Conservation (phyloP, 768 basidiomycete species). For the Mycena amicta region DNA sequence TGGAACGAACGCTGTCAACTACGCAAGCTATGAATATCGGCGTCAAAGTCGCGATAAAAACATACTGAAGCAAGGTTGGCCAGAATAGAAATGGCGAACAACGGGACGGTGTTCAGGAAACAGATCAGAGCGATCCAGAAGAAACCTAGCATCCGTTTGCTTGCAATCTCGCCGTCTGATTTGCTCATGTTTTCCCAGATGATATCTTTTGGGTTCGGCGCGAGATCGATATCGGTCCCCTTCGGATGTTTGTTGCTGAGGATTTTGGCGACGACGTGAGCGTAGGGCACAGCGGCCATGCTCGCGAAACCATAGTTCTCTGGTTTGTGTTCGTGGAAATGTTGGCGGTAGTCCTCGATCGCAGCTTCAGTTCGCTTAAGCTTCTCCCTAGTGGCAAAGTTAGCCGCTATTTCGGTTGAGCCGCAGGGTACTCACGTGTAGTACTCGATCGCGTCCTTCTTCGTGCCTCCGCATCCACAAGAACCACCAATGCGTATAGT, state of each 20-base stretch:
- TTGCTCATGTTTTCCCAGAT: constrained; percentile 91
- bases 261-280: constrained; percentile 65
- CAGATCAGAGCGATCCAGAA: constrained; percentile 76
- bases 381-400: constrained; percentile 41
- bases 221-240: constrained; percentile 56
- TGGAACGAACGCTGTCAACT: constrained; percentile 68
- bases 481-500: constrained; percentile 77
- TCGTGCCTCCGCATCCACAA: constrained; percentile 81
- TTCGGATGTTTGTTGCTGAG: constrained; percentile 56
- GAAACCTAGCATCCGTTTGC: constrained; percentile 78
- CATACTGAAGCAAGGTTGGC: constrained; percentile 84
- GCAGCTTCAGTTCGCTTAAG: constrained; percentile 68
- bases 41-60: too few species aligned
- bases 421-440: constrained; percentile 65
- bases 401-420: background rate
- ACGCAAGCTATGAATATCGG: too few species aligned
- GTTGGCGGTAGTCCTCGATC: constrained; percentile 54
- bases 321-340: constrained; percentile 57
- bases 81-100: constrained; percentile 86
- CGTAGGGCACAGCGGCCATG: constrained; percentile 67
- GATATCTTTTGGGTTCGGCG: constrained; percentile 82
- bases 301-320: constrained; percentile 76
- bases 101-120: constrained; percentile 93
- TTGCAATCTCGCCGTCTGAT: constrained; percentile 62
- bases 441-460: constrained; percentile 90